Base-by-base conservation (phyloP, 768 basidiomycete genomes). In the Boletus subcaerulescens region DNA sequence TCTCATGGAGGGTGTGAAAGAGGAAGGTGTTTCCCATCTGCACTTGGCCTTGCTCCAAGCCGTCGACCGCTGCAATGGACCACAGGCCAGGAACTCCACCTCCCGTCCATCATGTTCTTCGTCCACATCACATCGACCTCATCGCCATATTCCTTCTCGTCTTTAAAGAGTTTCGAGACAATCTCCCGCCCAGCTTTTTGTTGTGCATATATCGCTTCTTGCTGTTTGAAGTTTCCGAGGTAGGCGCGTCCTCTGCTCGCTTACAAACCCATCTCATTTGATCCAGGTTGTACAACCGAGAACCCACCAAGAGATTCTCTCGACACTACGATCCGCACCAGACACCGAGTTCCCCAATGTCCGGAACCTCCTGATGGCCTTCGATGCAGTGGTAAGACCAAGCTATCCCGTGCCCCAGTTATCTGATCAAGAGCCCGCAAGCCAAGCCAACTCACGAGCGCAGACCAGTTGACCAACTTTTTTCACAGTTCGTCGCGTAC, bases 91-190 rank as follows among this genome's bases (percentile, higher is more conserved):
- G 81, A 33, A 74, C 77, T 20, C 82, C 81, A 50, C 83, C 85
- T 9, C 84, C 86, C 1, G 78, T 80, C 8, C 80, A 83, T 48
- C 86, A 89, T 69, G 76, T 83, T 52, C 76, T 93, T 29, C 78
- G 84, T 51, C 89, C 91, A 1, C 91, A 93, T 62, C 91, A 93
- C 65, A 74, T 93, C 48, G 79, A 80, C 46, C 73, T 92, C 15
- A 74, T 92, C 32, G 79, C 80, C 33, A 73, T 90, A 24, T 74
- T 91, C 35, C 73, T 84, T 55, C 72, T 86, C 13, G 72, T 80
- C 5, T 88, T 85, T 68, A 85, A 82, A 65, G 84, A 87, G 58
- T 76, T 76, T 53, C 71, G 77, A 41, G 77, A 76, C 52, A 76
- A 76, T 24, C 76, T 89, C 11, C 82, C 87, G 2, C 65, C 80